A percentile compares a stretch with the other conserved stretches of the same genome.
Evolutionary conservation across 2,329 filamentous ascomycete genomes (phyloP).

Genomic region (Alternaria brassicae): DNA sequence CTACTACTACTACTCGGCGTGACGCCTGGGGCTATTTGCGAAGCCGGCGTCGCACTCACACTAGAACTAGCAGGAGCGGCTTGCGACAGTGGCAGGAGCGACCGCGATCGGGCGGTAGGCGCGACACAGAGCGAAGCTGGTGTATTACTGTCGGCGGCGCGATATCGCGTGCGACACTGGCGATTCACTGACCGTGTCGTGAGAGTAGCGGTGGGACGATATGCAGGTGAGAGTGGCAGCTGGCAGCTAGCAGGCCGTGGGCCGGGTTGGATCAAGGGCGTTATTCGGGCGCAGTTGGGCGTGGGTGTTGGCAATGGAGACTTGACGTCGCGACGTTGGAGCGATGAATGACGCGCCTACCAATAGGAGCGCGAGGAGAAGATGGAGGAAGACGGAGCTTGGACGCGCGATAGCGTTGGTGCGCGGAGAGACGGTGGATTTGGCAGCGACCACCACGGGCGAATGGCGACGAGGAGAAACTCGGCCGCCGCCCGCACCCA

Average conservation of each 20-base stretch:
- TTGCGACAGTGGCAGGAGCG: constrained; percentile 11
- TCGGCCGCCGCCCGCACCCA: constrained; percentile 6
- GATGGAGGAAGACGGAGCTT: constrained; percentile 16
- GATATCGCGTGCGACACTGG: constrained; percentile 23
- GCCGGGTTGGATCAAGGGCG: constrained; percentile 13
- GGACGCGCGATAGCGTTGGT: constrained; percentile 11
- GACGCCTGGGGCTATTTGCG: constrained; percentile 3
- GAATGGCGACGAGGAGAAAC: constrained; percentile 6
- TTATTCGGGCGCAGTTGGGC: constrained; percentile 16
- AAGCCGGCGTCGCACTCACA: constrained; percentile 8
- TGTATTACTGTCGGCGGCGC: constrained; percentile 3
- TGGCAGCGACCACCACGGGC: neutral
- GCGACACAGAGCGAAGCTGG: constrained; percentile 9
- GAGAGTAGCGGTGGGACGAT: constrained; percentile 20
- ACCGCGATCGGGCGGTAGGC: constrained; percentile 10
- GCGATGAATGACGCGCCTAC: constrained; percentile 14
- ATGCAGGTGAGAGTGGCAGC: constrained; percentile 19
- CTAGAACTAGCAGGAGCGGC: constrained; percentile 3
- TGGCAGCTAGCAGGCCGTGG: constrained; percentile 16
- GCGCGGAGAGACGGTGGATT: constrained; percentile 5
- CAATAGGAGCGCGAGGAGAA: constrained; percentile 21
- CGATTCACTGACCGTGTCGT: constrained; percentile 5
- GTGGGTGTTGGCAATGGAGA: constrained; percentile 22
- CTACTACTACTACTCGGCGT: constrained; percentile 5
- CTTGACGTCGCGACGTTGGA: constrained; percentile 15